phyloP scores from a whole-genome alignment of 2,329 filamentous ascomycete species.

The Ceratocystis alfenasii region DNA sequence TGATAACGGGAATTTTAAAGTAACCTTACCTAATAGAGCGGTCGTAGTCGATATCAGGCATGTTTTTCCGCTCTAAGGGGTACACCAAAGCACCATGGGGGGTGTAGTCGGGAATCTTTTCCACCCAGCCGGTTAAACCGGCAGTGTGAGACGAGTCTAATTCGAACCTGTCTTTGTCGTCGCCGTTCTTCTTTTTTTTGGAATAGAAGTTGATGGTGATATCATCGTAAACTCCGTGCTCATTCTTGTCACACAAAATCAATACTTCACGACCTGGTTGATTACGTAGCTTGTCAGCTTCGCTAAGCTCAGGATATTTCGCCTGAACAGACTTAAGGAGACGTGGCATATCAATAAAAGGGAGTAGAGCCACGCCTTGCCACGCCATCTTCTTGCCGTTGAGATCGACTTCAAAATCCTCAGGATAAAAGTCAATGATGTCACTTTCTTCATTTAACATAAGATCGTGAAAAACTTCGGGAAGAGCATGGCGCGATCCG shows the following conservation, averaged over 20 bases:
- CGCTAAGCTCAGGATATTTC: conserved; percentile 66
- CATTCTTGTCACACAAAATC: conserved; percentile 70
- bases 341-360: conserved; percentile 89
- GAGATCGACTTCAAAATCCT: conserved; percentile 82
- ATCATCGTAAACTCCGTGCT: conserved; percentile 62
- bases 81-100: conserved; percentile 73
- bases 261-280: conserved; percentile 67
- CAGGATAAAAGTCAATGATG: conserved; percentile 95
- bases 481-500: conserved; percentile 82
- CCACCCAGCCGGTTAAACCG: conserved; percentile 66
- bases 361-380: conserved; percentile 87
- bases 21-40: conserved; percentile 58
- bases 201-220: conserved; percentile 80
- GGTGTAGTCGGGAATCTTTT: conserved; percentile 72
- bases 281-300: conserved; percentile 70
- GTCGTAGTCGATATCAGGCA: conserved; percentile 74
- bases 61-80: conserved; percentile 56
- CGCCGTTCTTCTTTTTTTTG: conserved; percentile 52
- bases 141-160: conserved; percentile 65
- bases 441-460: conserved; percentile 82
- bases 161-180: conserved; percentile 48
- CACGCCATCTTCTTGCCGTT: conserved; percentile 98
- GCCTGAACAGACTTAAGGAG: conserved; percentile 70
- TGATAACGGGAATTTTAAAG: not conserved
- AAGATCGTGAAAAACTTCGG: conserved; percentile 73